Percentiles rank a stretch among this genome's conserved stretches.
Evolutionary conservation across 2,329 filamentous ascomycete genomes (phyloP).

Genomic region (Claviceps quebecensis): DNA sequence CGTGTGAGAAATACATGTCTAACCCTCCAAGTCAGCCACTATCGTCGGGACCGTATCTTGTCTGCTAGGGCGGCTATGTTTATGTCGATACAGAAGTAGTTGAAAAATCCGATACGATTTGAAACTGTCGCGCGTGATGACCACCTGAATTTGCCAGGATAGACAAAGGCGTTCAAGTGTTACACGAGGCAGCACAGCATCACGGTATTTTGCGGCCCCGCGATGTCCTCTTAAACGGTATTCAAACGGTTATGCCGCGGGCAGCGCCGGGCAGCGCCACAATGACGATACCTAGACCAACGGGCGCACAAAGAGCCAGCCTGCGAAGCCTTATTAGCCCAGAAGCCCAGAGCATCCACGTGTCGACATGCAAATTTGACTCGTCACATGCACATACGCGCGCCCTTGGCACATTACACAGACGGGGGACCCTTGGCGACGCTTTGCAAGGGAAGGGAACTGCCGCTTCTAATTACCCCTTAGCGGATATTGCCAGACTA

Average conservation of each 20-base stretch:
- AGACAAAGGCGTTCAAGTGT: not conserved
- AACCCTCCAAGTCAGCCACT: not conserved
- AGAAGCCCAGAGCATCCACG: not conserved
- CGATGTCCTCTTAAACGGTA: not conserved
- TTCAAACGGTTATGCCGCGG: not conserved
- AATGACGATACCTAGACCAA: not conserved
- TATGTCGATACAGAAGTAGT: not conserved
- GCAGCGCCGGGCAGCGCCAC: not conserved
- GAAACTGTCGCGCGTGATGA: not conserved
- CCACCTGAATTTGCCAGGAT: not conserved
- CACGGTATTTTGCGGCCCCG: not conserved
- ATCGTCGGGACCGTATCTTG: not conserved
- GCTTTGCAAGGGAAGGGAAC: conserved; percentile 3
- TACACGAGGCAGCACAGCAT: not conserved
- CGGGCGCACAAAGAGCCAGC: too few species aligned
- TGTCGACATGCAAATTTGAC: not conserved
- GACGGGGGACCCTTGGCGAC: not conserved
- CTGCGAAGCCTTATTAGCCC: too few species aligned
- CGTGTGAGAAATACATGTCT: not conserved
- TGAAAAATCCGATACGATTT: too few species aligned
- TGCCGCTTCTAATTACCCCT: not conserved
- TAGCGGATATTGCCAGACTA: too few species aligned
- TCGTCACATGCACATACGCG: not conserved
- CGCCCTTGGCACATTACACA: not conserved
- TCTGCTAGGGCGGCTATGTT: not conserved